phyloP scores from a whole-genome alignment of 306 rosid genomes.

The Parietaria judaica region DNA sequence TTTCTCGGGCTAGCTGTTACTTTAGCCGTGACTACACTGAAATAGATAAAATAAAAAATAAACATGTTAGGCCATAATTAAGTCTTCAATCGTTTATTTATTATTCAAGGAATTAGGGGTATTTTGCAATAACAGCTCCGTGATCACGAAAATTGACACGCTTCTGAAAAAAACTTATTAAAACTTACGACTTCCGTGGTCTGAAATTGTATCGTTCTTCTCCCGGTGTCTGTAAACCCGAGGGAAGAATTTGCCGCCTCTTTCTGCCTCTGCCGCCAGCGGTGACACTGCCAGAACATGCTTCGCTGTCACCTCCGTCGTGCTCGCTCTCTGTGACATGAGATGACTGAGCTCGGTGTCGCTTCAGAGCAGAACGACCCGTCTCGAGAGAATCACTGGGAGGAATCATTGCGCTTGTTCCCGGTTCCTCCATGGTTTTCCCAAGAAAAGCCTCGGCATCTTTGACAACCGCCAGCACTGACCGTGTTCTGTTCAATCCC shows the following conservation, averaged over 20 bases:
- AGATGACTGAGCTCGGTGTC: slow-evolving; percentile 43
- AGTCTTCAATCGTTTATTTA: too few relatives aligned
- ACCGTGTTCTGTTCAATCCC: slow-evolving; percentile 53
- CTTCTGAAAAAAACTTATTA: neutral
- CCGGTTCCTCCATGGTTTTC: slow-evolving; percentile 35
- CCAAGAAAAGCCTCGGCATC: slow-evolving; percentile 64
- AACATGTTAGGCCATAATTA: too few relatives aligned
- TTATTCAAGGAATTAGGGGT: neutral
- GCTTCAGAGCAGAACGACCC: slow-evolving; percentile 44
- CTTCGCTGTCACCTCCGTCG: slow-evolving; percentile 60
- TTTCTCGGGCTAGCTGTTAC: slow-evolving; percentile 24
- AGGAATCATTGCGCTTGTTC: slow-evolving; percentile 24
- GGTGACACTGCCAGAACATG: slow-evolving; percentile 60
- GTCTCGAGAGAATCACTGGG: slow-evolving; percentile 29
- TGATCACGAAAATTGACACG: neutral
- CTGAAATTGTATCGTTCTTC: slow-evolving; percentile 78
- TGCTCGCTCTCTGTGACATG: slow-evolving; percentile 45
- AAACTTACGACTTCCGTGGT: slow-evolving; percentile 67
- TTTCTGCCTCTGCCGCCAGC: slow-evolving; percentile 55
- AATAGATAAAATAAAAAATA: too few relatives aligned
- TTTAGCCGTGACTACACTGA: slow-evolving; percentile 45
- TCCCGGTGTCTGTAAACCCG: slow-evolving; percentile 41
- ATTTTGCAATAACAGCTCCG: neutral
- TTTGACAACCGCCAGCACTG: slow-evolving; percentile 69
- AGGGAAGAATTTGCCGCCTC: slow-evolving; percentile 43